Evolutionary conservation across 2,329 filamentous ascomycete species (phyloP).

Genomic region (Aspergillus sp.): DNA sequence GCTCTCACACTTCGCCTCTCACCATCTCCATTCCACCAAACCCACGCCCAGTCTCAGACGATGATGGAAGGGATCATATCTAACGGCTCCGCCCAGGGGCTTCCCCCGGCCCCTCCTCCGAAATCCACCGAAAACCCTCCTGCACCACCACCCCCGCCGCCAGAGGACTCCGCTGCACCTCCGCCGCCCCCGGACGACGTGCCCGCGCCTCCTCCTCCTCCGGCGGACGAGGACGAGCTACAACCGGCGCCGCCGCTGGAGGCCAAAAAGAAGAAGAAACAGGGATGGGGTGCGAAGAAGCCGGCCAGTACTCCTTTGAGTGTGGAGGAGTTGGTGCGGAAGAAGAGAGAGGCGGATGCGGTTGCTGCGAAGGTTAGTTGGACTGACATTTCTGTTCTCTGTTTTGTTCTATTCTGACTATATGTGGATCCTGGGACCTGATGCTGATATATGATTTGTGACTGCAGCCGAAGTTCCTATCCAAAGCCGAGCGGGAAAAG

Average conservation of each 20-base stretch:
- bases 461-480: conserved; percentile 67
- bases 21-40: neutral
- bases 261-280: conserved; percentile 45
- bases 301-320: conserved; percentile 52
- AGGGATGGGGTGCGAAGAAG: conserved; percentile 43
- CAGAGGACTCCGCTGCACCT: conserved; percentile 27
- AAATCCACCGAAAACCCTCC: conserved; percentile 30
- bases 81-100: conserved; percentile 17
- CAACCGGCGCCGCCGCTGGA: conserved; percentile 36
- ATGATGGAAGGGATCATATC: conserved; percentile 29
- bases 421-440: conserved; percentile 3
- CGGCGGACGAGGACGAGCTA: conserved; percentile 25
- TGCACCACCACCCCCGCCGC: conserved; percentile 34
- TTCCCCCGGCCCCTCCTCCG: conserved; percentile 27
- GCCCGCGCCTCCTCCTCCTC: conserved; percentile 33
- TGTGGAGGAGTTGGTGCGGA: conserved; percentile 74
- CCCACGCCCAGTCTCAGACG: neutral
- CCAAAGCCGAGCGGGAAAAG: conserved; percentile 72
- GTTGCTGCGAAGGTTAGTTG: conserved; percentile 63
- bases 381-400: too few species aligned
- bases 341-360: conserved; percentile 79
- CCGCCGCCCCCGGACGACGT: conserved; percentile 36
- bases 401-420: too few species aligned
- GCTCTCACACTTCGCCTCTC: conserved; percentile 1
- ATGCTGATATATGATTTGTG: conserved; percentile 14